Conservation (phyloP, 2,329 filamentous ascomycete genomes). For the Colletotrichum sp. region DNA sequence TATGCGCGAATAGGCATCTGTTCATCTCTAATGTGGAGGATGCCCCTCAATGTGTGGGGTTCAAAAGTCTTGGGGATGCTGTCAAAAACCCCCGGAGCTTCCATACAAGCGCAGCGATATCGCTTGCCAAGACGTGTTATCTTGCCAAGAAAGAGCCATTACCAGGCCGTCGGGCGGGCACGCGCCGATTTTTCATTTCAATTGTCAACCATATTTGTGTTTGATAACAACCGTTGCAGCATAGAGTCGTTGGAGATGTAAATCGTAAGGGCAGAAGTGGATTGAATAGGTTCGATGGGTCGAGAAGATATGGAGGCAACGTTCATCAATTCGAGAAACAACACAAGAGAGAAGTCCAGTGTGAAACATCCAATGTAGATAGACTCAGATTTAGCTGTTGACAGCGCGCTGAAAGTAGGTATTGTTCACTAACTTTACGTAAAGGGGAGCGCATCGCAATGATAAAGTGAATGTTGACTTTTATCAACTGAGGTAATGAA, state of each 20-base stretch:
- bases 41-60: constrained; percentile 10
- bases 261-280: background rate
- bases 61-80: background rate
- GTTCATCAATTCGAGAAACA: background rate
- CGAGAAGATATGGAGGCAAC: background rate
- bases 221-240: background rate
- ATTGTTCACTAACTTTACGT: background rate
- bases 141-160: background rate
- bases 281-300: background rate
- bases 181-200: background rate
- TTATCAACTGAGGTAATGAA: background rate
- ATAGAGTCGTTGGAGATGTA: background rate
- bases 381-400: background rate
- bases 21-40: constrained; percentile 3
- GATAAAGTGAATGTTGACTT: background rate
- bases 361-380: background rate
- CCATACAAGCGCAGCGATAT: background rate
- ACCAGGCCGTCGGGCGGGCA: background rate
- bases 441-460: background rate
- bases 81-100: background rate
- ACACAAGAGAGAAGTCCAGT: background rate
- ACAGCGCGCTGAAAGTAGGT: background rate
- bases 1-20: constrained; percentile 16
- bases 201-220: background rate
- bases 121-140: constrained; percentile 14